Evolutionary conservation across 78 protist genomes (phyloP).

Genomic region (Emiliania huxleyi): DNA sequence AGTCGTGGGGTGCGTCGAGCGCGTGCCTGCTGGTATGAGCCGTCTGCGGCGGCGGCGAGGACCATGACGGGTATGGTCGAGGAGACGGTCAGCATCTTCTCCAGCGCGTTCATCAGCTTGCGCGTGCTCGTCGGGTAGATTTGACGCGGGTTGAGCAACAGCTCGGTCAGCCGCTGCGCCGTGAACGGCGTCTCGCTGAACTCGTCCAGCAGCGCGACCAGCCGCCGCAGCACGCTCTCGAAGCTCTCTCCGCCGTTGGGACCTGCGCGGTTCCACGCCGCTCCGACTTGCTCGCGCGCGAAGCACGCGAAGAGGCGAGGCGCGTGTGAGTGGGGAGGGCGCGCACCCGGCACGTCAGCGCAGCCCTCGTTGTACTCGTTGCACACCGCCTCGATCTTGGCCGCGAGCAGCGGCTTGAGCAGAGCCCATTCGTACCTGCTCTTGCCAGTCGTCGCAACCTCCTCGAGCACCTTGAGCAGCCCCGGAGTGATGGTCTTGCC

Average conservation of each 20-base stretch:
- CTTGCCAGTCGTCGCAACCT: background rate
- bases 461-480: background rate
- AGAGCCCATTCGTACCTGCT: background rate
- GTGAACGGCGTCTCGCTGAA: background rate
- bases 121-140: background rate
- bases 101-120: background rate
- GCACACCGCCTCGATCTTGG: background rate
- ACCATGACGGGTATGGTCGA: background rate
- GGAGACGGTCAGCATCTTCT: background rate
- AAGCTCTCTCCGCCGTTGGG: background rate
- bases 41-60: background rate
- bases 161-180: constrained; percentile 9
- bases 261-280: no score
- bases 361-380: background rate
- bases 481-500: background rate
- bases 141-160: background rate
- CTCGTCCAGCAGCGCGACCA: constrained; percentile 3
- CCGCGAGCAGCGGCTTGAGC: background rate
- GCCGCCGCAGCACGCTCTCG: background rate
- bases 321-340: no score
- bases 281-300: no score
- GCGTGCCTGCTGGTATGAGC: background rate
- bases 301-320: no score
- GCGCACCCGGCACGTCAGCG: background rate
- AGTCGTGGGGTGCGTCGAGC: no score